Base-by-base conservation (phyloP, 148 eudicot genomes). In the Silene conica region DNA sequence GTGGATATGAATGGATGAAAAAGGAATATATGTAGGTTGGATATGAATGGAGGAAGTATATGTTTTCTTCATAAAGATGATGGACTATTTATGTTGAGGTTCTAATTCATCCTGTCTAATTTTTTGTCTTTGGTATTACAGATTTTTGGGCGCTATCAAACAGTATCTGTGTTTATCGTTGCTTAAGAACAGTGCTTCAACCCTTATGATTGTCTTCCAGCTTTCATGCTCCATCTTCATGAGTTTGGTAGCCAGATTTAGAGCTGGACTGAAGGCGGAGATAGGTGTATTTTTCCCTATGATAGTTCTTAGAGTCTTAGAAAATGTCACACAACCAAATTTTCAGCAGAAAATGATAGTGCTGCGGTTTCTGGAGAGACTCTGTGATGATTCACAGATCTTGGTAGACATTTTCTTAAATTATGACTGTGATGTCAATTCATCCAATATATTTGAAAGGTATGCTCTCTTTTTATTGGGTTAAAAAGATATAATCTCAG, bases 181-280 rank as follows among this genome's bases (percentile, higher is more conserved):
- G 84, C 85, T 95, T 87, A 95, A 95, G 89, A 92, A 95, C 86
- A 95, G 97, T 79, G 96, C 97, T 46, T 95, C 99, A 75, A 88
- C 92, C 58, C 92, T 92, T 78, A 89, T 96, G 94, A 90, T 96
- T 77, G 95, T 96, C 78, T 96, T 90, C 84, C 99, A 96, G 95
- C 99, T 96, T 78, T 96, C 99, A 25, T 96, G 99, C 85, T 96
- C 99, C 21, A 96, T 96, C 82, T 96, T 96, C 82, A 90, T 96
- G 76, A 96, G 99, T 77, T 85, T 96, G 79, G 99, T 96, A 14
- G 86, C 97, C 77, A 85, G 99, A 82, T 96, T 96, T 82, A 89
- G 99, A 82, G 99, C 95, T 77, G 99, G 99, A 70, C 73, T 96
- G 81, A 96, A 96, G 86, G 99, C 99, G 69, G 99, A 96, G 86